Percentiles rank a stretch among this genome's conserved stretches.
Conservation (phyloP, 2,329 filamentous ascomycete species). For the Salinomyces thailandicus region DNA sequence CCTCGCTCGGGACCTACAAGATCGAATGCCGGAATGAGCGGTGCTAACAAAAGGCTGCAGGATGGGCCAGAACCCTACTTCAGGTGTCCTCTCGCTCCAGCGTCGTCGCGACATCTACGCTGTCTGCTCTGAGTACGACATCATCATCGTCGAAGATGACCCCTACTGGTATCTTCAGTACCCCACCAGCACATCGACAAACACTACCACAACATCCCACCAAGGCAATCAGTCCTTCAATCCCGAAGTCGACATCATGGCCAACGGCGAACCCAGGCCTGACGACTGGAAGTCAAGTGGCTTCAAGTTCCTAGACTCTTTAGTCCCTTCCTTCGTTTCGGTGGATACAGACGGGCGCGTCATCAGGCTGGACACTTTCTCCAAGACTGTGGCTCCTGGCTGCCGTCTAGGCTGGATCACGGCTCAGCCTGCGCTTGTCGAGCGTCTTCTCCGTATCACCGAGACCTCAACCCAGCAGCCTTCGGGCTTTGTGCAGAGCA, state of each 20-base stretch:
- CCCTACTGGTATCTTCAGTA: conserved; percentile 95
- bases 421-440: conserved; percentile 65
- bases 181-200: conserved; percentile 51
- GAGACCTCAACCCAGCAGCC: conserved; percentile 75
- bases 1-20: not conserved
- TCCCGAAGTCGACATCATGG: conserved; percentile 19
- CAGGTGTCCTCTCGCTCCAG: conserved; percentile 60
- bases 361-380: conserved; percentile 83
- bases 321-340: conserved; percentile 71
- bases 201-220: conserved; percentile 21
- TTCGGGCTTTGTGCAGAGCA: conserved; percentile 77
- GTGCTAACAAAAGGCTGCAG: conserved; percentile 29
- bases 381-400: conserved; percentile 83
- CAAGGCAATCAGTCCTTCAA: conserved; percentile 21
- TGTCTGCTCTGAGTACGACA: conserved; percentile 71
- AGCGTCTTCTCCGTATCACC: conserved; percentile 62
- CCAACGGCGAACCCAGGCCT: conserved; percentile 41
- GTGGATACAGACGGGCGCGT: conserved; percentile 80
- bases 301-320: conserved; percentile 68
- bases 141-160: conserved; percentile 88
- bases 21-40: too few relatives aligned
- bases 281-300: conserved; percentile 48
- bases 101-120: conserved; percentile 70
- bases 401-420: conserved; percentile 88
- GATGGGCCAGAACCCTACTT: conserved; percentile 85